phyloP scores from a whole-genome alignment of 192 early-diverging fungal species.

The Backusella morwellensis region DNA sequence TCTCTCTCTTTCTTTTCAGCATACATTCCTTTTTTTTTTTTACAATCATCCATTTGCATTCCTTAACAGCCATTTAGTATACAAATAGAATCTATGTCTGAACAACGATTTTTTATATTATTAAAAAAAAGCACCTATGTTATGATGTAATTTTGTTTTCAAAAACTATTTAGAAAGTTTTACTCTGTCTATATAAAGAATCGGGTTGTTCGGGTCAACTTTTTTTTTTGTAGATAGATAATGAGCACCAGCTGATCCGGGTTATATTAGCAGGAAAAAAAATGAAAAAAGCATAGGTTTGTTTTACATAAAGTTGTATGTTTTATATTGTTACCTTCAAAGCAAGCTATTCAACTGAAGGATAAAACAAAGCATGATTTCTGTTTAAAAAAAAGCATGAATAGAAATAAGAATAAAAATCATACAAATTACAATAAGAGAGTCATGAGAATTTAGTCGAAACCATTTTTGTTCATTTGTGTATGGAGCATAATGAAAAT shows the following conservation, averaged over 20 bases:
- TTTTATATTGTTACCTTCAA: neutral
- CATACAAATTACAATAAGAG: neutral
- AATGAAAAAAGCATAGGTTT: neutral
- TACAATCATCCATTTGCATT: neutral
- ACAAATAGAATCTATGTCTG: neutral
- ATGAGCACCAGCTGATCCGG: neutral
- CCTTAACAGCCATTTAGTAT: neutral
- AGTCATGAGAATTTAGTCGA: neutral
- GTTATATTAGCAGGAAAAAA: neutral
- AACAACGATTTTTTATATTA: neutral
- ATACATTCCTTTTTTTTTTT: neutral
- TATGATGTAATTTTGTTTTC: neutral
- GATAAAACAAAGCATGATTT: neutral
- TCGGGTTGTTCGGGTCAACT: neutral
- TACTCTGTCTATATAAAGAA: neutral
- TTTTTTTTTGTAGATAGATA: neutral
- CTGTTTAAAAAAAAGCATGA: neutral
- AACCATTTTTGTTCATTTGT: neutral
- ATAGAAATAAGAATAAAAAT: neutral
- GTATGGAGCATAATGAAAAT: neutral
- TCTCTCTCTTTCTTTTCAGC: neutral
- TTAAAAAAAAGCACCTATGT: neutral
- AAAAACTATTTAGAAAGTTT: neutral
- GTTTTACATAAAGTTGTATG: neutral
- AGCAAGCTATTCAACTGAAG: neutral